A percentile compares a stretch with the other conserved stretches of the same genome.
Conservation (phyloP, 306 rosid genomes). For the Rosa rugosa region DNA sequence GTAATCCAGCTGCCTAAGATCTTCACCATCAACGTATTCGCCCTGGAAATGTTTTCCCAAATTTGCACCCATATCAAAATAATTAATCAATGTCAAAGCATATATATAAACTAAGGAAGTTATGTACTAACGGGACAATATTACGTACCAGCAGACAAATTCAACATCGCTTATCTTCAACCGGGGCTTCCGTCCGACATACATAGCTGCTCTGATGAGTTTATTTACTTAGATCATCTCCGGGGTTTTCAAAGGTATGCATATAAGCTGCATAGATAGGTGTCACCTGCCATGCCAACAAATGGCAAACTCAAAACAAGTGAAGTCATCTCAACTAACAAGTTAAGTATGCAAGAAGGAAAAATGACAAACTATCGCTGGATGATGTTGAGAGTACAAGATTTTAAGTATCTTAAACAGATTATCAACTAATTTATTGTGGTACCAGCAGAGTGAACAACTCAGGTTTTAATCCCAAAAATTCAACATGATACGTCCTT, state of each 20-base stretch:
- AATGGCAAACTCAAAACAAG: neutral
- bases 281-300: neutral
- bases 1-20: conserved; percentile 21
- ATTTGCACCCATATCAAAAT: neutral
- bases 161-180: neutral
- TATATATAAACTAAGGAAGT: neutral
- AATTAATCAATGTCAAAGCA: neutral
- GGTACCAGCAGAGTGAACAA: no score
- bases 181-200: neutral
- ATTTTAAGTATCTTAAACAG: no score
- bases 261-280: no score
- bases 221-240: no score
- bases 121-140: neutral
- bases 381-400: no score
- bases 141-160: neutral
- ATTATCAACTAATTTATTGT: no score
- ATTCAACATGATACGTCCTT: no score
- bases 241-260: no score
- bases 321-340: neutral
- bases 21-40: conserved; percentile 36
- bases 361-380: no score
- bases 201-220: neutral
- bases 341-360: no score
- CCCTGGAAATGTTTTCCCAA: conserved; percentile 27
- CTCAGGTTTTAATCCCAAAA: no score